Percentiles rank a stretch among this genome's conserved stretches.
phyloP scores from a whole-genome alignment of 768 basidiomycete genomes.

The Amanita molliuscula region DNA sequence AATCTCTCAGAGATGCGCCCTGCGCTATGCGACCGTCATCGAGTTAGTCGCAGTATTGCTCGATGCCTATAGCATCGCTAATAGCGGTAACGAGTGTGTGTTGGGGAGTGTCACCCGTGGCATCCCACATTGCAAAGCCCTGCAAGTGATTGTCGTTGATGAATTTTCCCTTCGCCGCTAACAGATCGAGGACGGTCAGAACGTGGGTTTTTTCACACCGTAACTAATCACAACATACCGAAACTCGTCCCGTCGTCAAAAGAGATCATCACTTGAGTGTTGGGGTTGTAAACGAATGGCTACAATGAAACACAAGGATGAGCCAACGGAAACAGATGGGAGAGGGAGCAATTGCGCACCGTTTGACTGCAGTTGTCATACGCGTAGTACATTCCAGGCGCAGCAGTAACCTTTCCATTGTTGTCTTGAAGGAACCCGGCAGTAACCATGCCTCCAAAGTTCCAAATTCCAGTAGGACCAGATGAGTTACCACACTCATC shows the following conservation, averaged over 20 bases:
- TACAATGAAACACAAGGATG: constrained; percentile 14
- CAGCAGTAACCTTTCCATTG: constrained; percentile 17
- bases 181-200: neutral
- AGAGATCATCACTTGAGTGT: constrained; percentile 47
- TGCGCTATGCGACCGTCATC: neutral
- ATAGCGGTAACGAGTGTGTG: constrained; percentile 51
- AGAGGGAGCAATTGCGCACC: constrained; percentile 27
- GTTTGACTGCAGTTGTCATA: constrained; percentile 68
- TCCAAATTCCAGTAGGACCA: constrained; percentile 37
- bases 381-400: constrained; percentile 39
- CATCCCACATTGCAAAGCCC: constrained; percentile 64
- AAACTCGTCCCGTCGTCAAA: constrained; percentile 60
- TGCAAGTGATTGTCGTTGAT: constrained; percentile 41
- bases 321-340: neutral
- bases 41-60: constrained; percentile 9
- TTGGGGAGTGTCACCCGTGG: constrained; percentile 42
- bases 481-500: constrained; percentile 40
- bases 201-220: neutral
- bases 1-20: neutral
- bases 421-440: constrained; percentile 45
- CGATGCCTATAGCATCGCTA: constrained; percentile 25
- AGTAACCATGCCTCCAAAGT: constrained; percentile 52
- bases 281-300: constrained; percentile 59
- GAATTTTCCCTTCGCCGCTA: constrained; percentile 48
- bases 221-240: constrained; percentile 14